Evolutionary conservation across 2,329 filamentous ascomycete genomes (phyloP).

Genomic region (Stromatinia cepivora): DNA sequence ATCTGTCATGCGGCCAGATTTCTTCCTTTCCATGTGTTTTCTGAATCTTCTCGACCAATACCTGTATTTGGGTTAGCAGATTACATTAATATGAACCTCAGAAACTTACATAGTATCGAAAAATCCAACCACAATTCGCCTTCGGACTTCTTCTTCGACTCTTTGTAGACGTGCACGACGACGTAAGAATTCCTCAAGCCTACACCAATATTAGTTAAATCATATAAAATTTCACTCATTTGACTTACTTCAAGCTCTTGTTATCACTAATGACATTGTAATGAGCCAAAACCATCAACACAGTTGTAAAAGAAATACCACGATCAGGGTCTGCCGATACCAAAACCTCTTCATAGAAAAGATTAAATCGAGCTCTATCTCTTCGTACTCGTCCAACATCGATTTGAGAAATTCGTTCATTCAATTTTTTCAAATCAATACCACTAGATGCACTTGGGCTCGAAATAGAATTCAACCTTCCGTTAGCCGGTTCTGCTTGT

Average conservation of each 20-base stretch:
- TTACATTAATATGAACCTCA: neutral
- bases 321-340: slow-evolving; percentile 86
- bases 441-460: slow-evolving; percentile 53
- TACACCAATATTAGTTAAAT: slow-evolving; percentile 44
- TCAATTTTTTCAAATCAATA: slow-evolving; percentile 74
- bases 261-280: slow-evolving; percentile 99
- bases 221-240: neutral
- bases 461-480: slow-evolving; percentile 54
- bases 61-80: slow-evolving; percentile 44
- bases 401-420: slow-evolving; percentile 69
- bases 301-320: slow-evolving; percentile 87
- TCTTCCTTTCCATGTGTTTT: slow-evolving; percentile 69
- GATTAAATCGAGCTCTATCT: slow-evolving; percentile 77
- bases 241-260: slow-evolving; percentile 77
- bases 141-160: slow-evolving; percentile 90
- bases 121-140: slow-evolving; percentile 88
- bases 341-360: slow-evolving; percentile 96
- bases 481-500: slow-evolving; percentile 43
- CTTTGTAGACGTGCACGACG: slow-evolving; percentile 87
- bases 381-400: slow-evolving; percentile 74
- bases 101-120: slow-evolving; percentile 78
- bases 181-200: slow-evolving; percentile 90
- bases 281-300: slow-evolving; percentile 94
- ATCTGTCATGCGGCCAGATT: slow-evolving; percentile 71
- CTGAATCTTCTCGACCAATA: slow-evolving; percentile 86